These are phyloP conservation scores for Bretziella fagacearum DNA, from an alignment of 2,329 filamentous ascomycete species.

Conservation along the genomic window DNA sequence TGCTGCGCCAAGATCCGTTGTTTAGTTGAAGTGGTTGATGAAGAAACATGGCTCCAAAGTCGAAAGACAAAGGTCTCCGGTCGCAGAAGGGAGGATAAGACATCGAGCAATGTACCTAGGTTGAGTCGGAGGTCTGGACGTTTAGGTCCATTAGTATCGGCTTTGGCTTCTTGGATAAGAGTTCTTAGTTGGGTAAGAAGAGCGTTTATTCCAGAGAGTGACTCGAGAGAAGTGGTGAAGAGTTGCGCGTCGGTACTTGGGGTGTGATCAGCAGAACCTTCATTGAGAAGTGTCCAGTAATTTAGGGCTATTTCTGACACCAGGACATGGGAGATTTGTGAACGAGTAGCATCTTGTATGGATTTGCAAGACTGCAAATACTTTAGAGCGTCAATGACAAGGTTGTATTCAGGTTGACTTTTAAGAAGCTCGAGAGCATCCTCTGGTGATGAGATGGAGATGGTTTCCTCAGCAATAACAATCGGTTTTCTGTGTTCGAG, in stretches of 20 bases:
- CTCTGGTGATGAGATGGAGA: constrained; percentile 21
- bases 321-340: constrained; percentile 55
- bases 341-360: not conserved
- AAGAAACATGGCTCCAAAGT: constrained; percentile 16
- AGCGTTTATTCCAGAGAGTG: constrained; percentile 49
- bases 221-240: constrained; percentile 23
- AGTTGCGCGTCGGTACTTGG: constrained; percentile 25
- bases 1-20: constrained; percentile 26
- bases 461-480: not conserved
- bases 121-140: constrained; percentile 28
- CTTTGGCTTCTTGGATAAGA: constrained; percentile 36
- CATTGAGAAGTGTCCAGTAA: constrained; percentile 55
- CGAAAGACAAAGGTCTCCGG: not conserved
- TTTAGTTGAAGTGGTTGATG: constrained; percentile 16
- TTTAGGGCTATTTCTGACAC: constrained; percentile 61
- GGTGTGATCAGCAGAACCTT: constrained; percentile 22
- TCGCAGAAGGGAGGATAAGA: constrained; percentile 22
- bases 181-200: constrained; percentile 50
- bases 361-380: constrained; percentile 26
- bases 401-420: constrained; percentile 43
- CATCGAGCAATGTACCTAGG: constrained; percentile 27
- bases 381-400: constrained; percentile 33
- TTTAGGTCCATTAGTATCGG: constrained; percentile 23
- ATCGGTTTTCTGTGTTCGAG: not conserved
- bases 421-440: constrained; percentile 44